Evolutionary conservation across 2,329 filamentous ascomycete genomes (phyloP).

Genomic region (Phaeosphaeria sp.): DNA sequence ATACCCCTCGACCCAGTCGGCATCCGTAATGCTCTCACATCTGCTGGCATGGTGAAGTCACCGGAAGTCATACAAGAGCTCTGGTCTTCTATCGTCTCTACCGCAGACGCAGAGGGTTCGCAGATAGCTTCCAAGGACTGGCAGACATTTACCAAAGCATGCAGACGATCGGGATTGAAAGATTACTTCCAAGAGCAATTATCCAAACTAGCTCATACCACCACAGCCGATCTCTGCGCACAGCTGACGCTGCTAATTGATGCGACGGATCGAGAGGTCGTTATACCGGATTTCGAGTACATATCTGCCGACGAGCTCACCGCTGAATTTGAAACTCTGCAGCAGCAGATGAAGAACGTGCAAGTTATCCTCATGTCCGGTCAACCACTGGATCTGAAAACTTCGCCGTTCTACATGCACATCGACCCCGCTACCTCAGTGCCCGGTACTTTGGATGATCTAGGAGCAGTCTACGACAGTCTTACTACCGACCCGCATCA

Average conservation of each 20-base stretch:
- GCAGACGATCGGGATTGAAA: slow-evolving; percentile 24
- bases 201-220: slow-evolving; percentile 29
- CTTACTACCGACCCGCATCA: slow-evolving; percentile 51
- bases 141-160: slow-evolving; percentile 42
- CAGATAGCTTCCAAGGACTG: slow-evolving; percentile 38
- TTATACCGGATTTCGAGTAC: slow-evolving; percentile 6
- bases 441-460: slow-evolving; percentile 31
- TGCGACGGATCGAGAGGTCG: slow-evolving; percentile 1
- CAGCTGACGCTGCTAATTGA: slow-evolving; percentile 14
- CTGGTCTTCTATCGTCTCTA: slow-evolving; percentile 36
- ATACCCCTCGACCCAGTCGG: slow-evolving; percentile 29
- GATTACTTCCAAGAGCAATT: slow-evolving; percentile 38
- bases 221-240: slow-evolving; percentile 18
- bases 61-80: slow-evolving; percentile 32
- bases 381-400: slow-evolving; percentile 43
- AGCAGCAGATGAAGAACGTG: slow-evolving; percentile 35
- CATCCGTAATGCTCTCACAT: slow-evolving; percentile 30
- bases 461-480: slow-evolving; percentile 53
- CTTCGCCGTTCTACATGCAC: slow-evolving; percentile 47
- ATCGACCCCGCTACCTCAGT: slow-evolving; percentile 33
- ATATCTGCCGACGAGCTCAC: slow-evolving; percentile 25
- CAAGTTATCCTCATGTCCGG: slow-evolving; percentile 41
- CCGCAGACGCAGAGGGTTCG: slow-evolving; percentile 27
- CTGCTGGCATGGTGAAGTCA: slow-evolving; percentile 37
- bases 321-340: slow-evolving; percentile 25